Evolutionary conservation across 1,284 basidiomycete species (phyloP), one percentile per base, ranked within the genome.

Genomic region (Cryptococcus neoformans): DNA sequence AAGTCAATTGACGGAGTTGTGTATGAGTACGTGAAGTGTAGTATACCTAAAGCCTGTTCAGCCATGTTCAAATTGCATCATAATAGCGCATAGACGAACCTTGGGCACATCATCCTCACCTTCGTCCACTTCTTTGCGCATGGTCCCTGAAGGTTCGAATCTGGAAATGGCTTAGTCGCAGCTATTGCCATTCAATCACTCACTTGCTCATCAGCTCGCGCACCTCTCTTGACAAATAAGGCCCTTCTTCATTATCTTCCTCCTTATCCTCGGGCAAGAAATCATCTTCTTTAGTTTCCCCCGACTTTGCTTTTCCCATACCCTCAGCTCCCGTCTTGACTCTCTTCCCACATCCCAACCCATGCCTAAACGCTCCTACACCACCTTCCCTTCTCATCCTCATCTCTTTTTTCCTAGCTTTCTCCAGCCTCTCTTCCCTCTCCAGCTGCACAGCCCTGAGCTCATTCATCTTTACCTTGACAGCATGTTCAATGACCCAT

Each of bases 21-120:
- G 91, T 92, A 76, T 99, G 95, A 0, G 95, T 99, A 36, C 96
- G 83, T 0, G 94, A 97, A 0, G 92, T 89, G 72, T 94, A 97
- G 72, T 88, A 94, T 55, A 99, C 87, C 82, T 80, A 67, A 51
- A 35, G 37, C 34, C 1, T 3, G 11, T 16, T 21, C 4, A 7
- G 49, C 8, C 48, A n/a, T 28, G 0, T 47, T 17, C 5, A 12
- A 21, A 21, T 6, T 28, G 17, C 34, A 17, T 34, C 34, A 34
- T 9, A 40, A 21, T 9, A 41, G 28, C 6, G 11, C 28, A 28
- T 4, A 28, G 28, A 48, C 65, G 7, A 28, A 79, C 78, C 63
- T 80, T 79, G 10, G 73, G 71, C 0, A 73, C 64, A 56, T 80
- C 78, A 1, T 78, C 73, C 21, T 75, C 76, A 36, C 68, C 72